These are phyloP conservation scores for Termitomyces sp. DNA, from an alignment of 768 basidiomycete genomes.

Conservation along the genomic window DNA sequence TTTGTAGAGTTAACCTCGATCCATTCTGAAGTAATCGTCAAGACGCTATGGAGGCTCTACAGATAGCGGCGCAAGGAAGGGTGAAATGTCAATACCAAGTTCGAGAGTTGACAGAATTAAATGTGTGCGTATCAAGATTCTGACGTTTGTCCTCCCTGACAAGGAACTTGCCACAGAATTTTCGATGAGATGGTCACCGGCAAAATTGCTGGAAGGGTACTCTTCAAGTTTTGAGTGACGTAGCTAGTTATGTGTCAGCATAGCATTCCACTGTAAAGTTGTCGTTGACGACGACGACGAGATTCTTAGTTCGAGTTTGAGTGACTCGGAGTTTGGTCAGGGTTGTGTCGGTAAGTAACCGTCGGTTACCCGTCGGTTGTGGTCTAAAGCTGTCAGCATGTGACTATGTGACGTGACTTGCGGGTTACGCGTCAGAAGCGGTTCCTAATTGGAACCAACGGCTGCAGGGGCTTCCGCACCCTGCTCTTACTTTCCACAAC, in stretches of 20 bases:
- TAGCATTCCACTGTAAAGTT: background rate
- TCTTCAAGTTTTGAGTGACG: conserved; percentile 15
- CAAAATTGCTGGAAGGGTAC: conserved; percentile 28
- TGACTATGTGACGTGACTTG: conserved; percentile 5
- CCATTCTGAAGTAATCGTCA: conserved; percentile 55
- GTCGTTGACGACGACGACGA: background rate
- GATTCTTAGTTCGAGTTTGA: no score
- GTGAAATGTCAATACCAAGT: conserved; percentile 54
- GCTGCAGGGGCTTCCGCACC: conserved; percentile 12
- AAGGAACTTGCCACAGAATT: conserved; percentile 14
- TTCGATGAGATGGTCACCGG: conserved; percentile 25
- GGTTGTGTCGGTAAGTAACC: conserved; percentile 2
- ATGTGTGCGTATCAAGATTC: conserved; percentile 34
- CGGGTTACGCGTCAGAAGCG: conserved; percentile 13
- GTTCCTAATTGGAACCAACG: conserved; percentile 15
- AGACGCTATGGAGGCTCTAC: conserved; percentile 75
- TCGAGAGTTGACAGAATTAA: conserved; percentile 45
- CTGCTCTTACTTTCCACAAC: conserved; percentile 13
- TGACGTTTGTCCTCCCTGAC: background rate
- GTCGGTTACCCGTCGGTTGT: no score
- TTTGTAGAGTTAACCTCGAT: conserved; percentile 1
- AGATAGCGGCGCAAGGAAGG: conserved; percentile 64
- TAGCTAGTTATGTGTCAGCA: background rate
- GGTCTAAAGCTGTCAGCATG: background rate
- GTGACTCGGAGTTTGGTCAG: no score